Conservation (phyloP, 257 asterid species). For the Handroanthus guayacan region DNA sequence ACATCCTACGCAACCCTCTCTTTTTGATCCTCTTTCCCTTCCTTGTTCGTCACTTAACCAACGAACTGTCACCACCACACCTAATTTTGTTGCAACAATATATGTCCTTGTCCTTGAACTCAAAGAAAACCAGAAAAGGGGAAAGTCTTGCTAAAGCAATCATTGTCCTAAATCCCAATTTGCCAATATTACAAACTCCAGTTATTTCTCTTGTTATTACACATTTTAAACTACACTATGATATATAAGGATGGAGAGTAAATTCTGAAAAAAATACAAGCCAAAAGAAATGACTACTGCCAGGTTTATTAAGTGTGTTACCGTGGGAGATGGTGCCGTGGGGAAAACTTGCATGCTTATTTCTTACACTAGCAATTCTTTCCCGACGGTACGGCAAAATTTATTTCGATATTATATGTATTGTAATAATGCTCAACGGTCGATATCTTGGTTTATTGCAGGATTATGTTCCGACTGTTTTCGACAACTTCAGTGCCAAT, state of each 20-base stretch:
- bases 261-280: neutral
- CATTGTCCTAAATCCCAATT: constrained; percentile 50
- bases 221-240: neutral
- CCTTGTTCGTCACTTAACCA: constrained; percentile 63
- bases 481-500: constrained; percentile 88
- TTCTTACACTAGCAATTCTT: constrained; percentile 85
- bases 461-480: constrained; percentile 94
- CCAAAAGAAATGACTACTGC: constrained; percentile 60
- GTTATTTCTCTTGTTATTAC: neutral
- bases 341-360: constrained; percentile 93
- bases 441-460: neutral
- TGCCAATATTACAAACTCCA: constrained; percentile 15
- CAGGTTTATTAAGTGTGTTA: constrained; percentile 81
- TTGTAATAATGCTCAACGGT: neutral
- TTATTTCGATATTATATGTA: neutral
- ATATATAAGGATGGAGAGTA: constrained; percentile 22
- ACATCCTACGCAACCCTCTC: constrained; percentile 52
- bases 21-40: constrained; percentile 34
- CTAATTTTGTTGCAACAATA: constrained; percentile 46
- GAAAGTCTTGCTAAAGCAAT: constrained; percentile 40
- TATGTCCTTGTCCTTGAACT: constrained; percentile 53
- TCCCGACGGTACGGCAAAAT: constrained; percentile 57
- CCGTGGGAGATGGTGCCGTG: constrained; percentile 89
- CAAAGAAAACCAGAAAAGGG: constrained; percentile 46
- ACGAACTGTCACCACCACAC: constrained; percentile 63